phyloP scores from a whole-genome alignment of 202 grass and related monocot species.

The Brachypodium distachyon region DNA sequence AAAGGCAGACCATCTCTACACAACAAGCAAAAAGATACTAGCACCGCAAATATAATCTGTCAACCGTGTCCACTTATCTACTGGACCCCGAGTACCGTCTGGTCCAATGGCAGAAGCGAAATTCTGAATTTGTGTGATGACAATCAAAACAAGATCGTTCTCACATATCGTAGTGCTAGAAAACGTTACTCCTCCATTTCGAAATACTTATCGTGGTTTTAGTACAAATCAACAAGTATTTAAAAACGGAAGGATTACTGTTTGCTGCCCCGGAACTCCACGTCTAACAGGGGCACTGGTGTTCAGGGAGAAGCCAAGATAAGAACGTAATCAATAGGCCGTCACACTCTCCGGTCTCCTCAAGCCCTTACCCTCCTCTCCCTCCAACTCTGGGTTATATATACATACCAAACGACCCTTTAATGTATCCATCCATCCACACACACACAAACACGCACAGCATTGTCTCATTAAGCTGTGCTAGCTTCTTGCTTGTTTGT shows the following conservation, averaged over 20 bases:
- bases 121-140: not conserved
- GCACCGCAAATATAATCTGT: not conserved
- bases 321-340: constrained; percentile 32
- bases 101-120: not conserved
- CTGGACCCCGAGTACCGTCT: not conserved
- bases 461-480: constrained; percentile 9
- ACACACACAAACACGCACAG: not conserved
- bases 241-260: too few relatives aligned
- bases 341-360: not conserved
- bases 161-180: not conserved
- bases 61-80: not conserved
- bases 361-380: not conserved
- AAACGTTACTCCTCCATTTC: too few relatives aligned
- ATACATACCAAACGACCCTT: not conserved
- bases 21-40: not conserved
- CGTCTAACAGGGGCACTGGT: constrained; percentile 14
- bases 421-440: not conserved
- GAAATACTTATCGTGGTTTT: too few relatives aligned
- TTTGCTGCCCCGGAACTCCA: constrained; percentile 8
- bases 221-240: too few relatives aligned
- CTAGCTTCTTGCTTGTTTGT: not conserved
- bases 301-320: constrained; percentile 29
- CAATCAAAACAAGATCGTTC: not conserved
- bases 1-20: not conserved
- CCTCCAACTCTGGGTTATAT: constrained; percentile 29